Evolutionary conservation across 768 basidiomycete species (phyloP), one percentile per base, ranked within the genome.

Genomic region (Coprinellus micaceus): DNA sequence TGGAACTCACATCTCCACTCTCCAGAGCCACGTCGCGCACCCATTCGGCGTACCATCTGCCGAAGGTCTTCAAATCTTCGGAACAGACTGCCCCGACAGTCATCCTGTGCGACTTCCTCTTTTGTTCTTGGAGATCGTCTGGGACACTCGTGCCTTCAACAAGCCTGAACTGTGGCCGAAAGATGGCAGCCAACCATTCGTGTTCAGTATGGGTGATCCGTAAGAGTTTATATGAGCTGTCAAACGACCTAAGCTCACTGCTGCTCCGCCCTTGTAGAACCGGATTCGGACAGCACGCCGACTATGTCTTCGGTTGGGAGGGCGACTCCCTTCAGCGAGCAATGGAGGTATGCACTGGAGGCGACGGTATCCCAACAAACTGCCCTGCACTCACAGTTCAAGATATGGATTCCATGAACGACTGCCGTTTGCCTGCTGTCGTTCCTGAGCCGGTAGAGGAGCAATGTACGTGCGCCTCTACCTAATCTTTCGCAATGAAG

Each of bases 171-270:
- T 57, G 13, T 57, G 56, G 56, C 49, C 56, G 2, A 44, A 44
- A 11, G 55, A 57, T 37, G 58, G 58, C 5, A 56, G 36, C 11
- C 59, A 60, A 26, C 59, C 59, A 6, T 56, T 60, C 26, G 51
- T 60, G 10, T 57, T 56, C 33, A 59, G 58, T 28, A 61, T 61
- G 60, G 60, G 60, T 30, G 60, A 61, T 44, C 59, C 59, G 59
- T 60, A 44, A 49, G 54, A 40, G 7, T 4, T n/a, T 36, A 13
- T 5, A n/a, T 19, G 22, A 13, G 45, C 19, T 36, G 7, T 41
- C 17, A 15, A 21, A 45, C 21, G 21, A 24, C 5, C 11, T 19
- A 9, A 10, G 13, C 28, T 1, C 25, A 45, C 36, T 33, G 19
- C 48, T 12, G 13, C 13, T 21, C 19, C 21, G 12, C 21, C 12